phyloP scores from a whole-genome alignment of 805 yeast genomes.

The Lachancea quebecensis region DNA sequence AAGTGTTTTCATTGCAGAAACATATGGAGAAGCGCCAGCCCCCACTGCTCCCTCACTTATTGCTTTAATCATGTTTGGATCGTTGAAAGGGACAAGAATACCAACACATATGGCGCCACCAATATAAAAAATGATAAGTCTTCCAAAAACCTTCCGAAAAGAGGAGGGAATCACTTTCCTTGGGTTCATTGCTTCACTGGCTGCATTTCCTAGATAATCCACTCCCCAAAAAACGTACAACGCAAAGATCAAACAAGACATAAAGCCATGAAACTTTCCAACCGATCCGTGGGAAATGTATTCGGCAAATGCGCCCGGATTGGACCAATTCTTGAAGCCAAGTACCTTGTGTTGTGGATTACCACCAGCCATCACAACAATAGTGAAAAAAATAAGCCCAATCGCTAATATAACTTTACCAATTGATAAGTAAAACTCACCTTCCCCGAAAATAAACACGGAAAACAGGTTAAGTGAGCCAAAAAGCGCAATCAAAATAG shows the following conservation, averaged over 20 bases:
- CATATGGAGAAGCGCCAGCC: conserved; percentile 38
- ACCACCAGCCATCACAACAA: conserved; percentile 54
- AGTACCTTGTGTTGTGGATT: conserved; percentile 46
- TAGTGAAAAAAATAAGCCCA: conserved; percentile 49
- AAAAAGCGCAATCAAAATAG: conserved; percentile 28
- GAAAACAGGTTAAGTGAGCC: conserved; percentile 47
- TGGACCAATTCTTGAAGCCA: conserved; percentile 50
- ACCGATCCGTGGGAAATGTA: conserved; percentile 1
- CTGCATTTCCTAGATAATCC: conserved; percentile 42
- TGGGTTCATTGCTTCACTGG: conserved; percentile 54
- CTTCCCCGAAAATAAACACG: conserved; percentile 55
- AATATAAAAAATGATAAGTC: conserved; percentile 52
- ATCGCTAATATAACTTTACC: conserved; percentile 51
- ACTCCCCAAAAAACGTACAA: conserved; percentile 47
- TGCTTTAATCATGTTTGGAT: conserved; percentile 33
- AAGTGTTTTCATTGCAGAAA: conserved; percentile 45
- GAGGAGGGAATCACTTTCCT: conserved; percentile 53
- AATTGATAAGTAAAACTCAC: conserved; percentile 53
- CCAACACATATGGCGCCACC: conserved; percentile 52
- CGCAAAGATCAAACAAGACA: conserved; percentile 44
- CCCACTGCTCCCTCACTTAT: conserved; percentile 17
- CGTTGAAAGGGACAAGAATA: conserved; percentile 51
- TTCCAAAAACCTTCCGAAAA: conserved; percentile 49
- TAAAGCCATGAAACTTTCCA: conserved; percentile 44
- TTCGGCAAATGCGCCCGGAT: conserved; percentile 45